A percentile compares a stretch with the other conserved stretches of the same genome.
These are phyloP conservation scores for Zymoseptoria tritici DNA, from an alignment of 2,329 filamentous ascomycete species.

Conservation along the genomic window DNA sequence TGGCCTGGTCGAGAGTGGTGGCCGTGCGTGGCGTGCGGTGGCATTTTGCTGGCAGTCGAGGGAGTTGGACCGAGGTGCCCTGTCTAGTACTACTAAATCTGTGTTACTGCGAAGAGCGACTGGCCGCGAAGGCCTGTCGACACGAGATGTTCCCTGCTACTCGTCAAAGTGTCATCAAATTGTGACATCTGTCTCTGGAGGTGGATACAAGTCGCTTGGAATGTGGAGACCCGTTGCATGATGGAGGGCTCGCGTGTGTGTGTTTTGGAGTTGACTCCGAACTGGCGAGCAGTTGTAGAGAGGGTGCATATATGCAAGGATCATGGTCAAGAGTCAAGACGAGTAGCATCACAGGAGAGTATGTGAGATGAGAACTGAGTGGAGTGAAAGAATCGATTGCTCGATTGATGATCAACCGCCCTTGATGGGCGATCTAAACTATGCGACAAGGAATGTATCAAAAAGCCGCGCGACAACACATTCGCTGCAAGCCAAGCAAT, in stretches of 20 bases:
- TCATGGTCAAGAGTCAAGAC: no score
- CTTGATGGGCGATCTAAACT: background rate
- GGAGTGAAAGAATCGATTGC: background rate
- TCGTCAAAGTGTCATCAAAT: background rate
- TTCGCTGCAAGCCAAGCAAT: background rate
- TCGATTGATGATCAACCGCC: background rate
- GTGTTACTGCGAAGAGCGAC: background rate
- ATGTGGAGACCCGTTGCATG: background rate
- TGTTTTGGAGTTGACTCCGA: background rate
- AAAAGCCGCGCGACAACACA: background rate
- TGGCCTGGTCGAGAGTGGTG: background rate
- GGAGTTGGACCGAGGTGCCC: background rate
- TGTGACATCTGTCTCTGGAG: background rate
- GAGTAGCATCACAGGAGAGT: no score
- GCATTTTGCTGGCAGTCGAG: background rate
- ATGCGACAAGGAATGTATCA: background rate
- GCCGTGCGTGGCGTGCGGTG: background rate
- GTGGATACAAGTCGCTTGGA: background rate
- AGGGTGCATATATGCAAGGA: background rate
- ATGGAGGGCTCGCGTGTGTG: background rate
- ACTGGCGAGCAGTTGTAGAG: background rate
- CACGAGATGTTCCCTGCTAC: background rate
- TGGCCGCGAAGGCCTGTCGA: background rate
- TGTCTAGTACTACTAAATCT: background rate
- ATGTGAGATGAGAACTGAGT: background rate